Evolutionary conservation across 768 basidiomycete genomes (phyloP), one percentile per base, ranked within the genome.

Genomic region (Hygrocybe punicea): DNA sequence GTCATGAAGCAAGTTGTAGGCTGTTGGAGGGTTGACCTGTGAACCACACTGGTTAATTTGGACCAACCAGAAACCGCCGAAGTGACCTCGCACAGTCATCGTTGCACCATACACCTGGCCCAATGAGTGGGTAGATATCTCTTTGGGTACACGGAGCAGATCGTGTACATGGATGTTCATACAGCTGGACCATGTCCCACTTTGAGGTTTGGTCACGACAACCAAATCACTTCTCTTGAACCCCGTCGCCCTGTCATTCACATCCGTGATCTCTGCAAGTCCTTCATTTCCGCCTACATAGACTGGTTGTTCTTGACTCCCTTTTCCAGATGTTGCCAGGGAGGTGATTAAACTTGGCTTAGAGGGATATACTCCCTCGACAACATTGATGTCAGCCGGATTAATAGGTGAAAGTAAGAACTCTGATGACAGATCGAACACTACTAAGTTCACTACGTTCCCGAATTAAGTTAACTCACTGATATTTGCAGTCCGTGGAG

Each of bases 11-110:
- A 95, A 89, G 63, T 87, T 86, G 60, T 86, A 86, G 1, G 93
- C 93, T 0, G 92, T 91, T 0, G 91, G 78, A 2, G 89, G 89
- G 65, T 95, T 95, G 24, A 93, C 84, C 84, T 90, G 10, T 23
- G 29, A 40, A 17, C 24, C 8, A 23, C 9, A 46, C 13, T 39
- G 21, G 8, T 21, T n/a, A 11, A 53, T 21, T 16, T 44, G 13
- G 24, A 25, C 2, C 21, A n/a, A 25, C 47, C 6, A 49, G 3
- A 8, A 34, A 17, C 2, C 3, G 5, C 8, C 7, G 3, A 17
- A 17, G 25, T 47, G 44, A 34, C 14, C 17, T 66, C 81, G 40
- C 61, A 90, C 90, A 24, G 84, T 86, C 61, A 93, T 76, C 16
- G 86, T 91, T 13, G 91, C 89, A n/a, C 81, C 89, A 59, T 84